Evolutionary conservation across 345 rosid species (phyloP).

Genomic region (Lepidium didymum): DNA sequence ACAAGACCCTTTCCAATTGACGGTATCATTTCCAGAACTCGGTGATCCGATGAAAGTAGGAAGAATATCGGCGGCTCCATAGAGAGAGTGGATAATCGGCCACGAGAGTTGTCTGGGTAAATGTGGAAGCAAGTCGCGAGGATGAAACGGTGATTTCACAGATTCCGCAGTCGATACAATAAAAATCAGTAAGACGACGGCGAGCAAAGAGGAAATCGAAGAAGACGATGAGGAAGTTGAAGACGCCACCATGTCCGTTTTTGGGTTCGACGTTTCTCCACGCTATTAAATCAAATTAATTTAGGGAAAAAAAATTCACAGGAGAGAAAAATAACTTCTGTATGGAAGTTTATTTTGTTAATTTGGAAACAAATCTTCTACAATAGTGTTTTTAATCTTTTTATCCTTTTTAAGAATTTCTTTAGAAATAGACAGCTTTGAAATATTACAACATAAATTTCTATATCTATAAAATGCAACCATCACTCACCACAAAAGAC

Average conservation of each 20-base stretch:
- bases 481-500: too few relatives aligned
- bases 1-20: constrained; percentile 92
- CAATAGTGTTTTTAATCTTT: too few relatives aligned
- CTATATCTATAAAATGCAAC: neutral
- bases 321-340: neutral
- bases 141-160: constrained; percentile 46
- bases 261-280: neutral
- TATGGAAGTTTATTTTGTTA: neutral
- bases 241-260: constrained; percentile 22
- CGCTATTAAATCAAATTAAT: neutral
- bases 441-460: neutral
- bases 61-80: constrained; percentile 62
- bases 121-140: constrained; percentile 65
- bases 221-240: constrained; percentile 10
- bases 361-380: neutral
- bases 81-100: constrained; percentile 67
- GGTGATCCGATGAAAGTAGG: constrained; percentile 87
- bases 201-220: constrained; percentile 13
- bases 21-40: constrained; percentile 23
- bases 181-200: constrained; percentile 2
- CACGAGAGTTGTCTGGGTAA: constrained; percentile 72
- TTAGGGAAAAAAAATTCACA: neutral
- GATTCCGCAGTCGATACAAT: constrained; percentile 17
- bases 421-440: too few relatives aligned
- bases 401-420: too few relatives aligned